Evolutionary conservation across 192 early-diverging fungal genomes (phyloP).

Genomic region (Coemansia sp.): DNA sequence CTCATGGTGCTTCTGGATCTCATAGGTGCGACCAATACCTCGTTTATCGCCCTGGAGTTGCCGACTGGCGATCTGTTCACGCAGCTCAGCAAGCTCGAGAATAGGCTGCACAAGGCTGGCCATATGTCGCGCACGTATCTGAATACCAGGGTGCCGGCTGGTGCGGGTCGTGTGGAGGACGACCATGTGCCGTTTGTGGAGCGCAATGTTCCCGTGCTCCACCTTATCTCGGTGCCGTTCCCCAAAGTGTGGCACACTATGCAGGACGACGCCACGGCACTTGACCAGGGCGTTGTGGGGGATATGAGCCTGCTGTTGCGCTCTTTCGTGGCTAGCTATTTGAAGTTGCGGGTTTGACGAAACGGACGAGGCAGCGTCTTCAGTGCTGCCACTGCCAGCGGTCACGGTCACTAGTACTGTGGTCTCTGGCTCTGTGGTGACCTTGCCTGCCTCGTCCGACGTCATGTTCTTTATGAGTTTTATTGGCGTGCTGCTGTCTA

Average conservation of each 20-base stretch:
- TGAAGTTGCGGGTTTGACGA: conserved; percentile 61
- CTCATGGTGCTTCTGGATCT: conserved; percentile 88
- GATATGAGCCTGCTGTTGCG: conserved; percentile 81
- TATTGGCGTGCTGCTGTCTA: conserved; percentile 6
- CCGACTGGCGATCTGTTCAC: conserved; percentile 72
- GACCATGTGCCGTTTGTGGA: conserved; percentile 89
- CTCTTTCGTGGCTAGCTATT: conserved; percentile 77
- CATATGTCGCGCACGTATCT: conserved; percentile 47
- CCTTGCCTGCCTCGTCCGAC: conserved; percentile 39
- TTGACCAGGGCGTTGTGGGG: conserved; percentile 66
- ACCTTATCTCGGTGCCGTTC: conserved; percentile 86
- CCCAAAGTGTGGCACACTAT: conserved; percentile 87
- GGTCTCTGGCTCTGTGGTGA: background rate
- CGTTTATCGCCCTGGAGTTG: conserved; percentile 50
- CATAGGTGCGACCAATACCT: conserved; percentile 65
- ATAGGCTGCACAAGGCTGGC: conserved; percentile 58
- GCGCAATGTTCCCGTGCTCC: conserved; percentile 81
- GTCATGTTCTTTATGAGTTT: conserved; percentile 19
- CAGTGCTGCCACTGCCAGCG: background rate
- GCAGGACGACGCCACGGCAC: conserved; percentile 72
- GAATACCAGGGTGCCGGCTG: conserved; percentile 26
- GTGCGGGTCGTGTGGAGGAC: conserved; percentile 67
- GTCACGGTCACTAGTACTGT: conserved; percentile 11
- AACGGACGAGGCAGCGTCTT: conserved; percentile 22
- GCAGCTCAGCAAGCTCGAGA: conserved; percentile 72